Evolutionary conservation across 2,329 filamentous ascomycete genomes (phyloP).

Genomic region (Blastomyces parvus): DNA sequence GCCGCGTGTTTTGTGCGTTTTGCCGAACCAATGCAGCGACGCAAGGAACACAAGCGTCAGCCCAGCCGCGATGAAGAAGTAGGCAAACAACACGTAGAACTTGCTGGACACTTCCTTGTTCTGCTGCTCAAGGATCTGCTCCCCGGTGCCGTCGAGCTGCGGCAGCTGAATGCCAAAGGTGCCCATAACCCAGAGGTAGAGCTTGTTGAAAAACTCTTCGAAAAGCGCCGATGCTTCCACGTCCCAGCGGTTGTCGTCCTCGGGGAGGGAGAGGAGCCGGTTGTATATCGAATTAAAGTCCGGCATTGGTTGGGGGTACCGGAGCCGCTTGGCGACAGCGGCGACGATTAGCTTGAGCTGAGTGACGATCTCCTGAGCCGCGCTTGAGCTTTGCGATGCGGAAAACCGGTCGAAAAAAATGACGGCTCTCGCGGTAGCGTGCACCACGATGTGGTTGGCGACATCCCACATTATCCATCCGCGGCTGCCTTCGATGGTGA

Average conservation of each 20-base stretch:
- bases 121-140: background rate
- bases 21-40: conserved; percentile 20
- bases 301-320: background rate
- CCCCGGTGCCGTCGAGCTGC: background rate
- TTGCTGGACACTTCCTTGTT: conserved; percentile 25
- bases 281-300: conserved; percentile 12
- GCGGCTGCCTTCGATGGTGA: conserved; percentile 53
- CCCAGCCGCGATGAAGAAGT: conserved; percentile 32
- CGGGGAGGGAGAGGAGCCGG: background rate
- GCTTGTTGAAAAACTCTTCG: conserved; percentile 7
- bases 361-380: conserved; percentile 1
- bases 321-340: conserved; percentile 5
- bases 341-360: conserved; percentile 8
- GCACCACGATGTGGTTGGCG: conserved; percentile 26
- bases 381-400: background rate
- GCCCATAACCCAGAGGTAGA: conserved; percentile 11
- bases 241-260: background rate
- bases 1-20: conserved; percentile 16
- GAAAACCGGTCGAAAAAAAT: background rate
- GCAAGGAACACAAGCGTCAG: conserved; percentile 30
- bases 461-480: conserved; percentile 37
- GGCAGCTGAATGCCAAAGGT: conserved; percentile 14
- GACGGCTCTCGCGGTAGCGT: conserved; percentile 3
- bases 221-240: background rate
- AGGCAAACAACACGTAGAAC: conserved; percentile 23